Base-by-base conservation (phyloP, 1,139 yeast species). In the Meyerozyma sp. region DNA sequence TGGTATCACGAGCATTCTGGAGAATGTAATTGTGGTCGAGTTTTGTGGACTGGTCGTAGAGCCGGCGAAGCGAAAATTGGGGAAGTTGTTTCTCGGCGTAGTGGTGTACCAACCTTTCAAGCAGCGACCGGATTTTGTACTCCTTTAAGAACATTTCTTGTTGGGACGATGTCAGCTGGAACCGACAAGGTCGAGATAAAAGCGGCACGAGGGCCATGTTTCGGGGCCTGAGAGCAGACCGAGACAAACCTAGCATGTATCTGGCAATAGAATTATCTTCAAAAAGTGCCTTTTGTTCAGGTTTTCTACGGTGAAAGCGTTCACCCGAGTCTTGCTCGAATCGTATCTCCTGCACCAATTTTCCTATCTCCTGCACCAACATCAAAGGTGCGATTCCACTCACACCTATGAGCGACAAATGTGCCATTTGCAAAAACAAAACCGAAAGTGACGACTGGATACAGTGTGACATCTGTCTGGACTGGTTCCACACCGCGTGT, bases 401-500 rank as follows among this genome's bases (percentile, higher is more conserved):
- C 11, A n/a, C 7, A n/a, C 29, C 20, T 16, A 30, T 30, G 34
- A 13, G 20, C 5, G 34, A 30, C 34, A 30, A 8, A 30, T 34
- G 37, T 21, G 9, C 26, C 13, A 25, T 21, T 10, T 34, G 37
- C 26, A 10, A 3, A 27, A 21, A 34, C 16, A 13, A 9, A 9
- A 18, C 9, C 8, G 26, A 34, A 11, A 8, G 14, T 21, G 25
- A 18, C 26, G 37, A 34, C 16, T 84, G 91, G 93, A 65, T 84
- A 10, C 79, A 73, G 45, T 85, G 94, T 56, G 82, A 78, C 32
- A 55, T 58, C 3, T 85, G 94, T 57, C 53, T 64, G 11, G 68
- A 63, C 44, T 84, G 93, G 93, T 81, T 59, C 56, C 94, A 85
- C 56, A 57, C 66, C 11, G 55, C 53, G 6, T 85, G 94, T 58